Evolutionary conservation across 345 rosid genomes (phyloP), one percentile per base, ranked within the genome.

Genomic region (Euphorbia tirucalli): DNA sequence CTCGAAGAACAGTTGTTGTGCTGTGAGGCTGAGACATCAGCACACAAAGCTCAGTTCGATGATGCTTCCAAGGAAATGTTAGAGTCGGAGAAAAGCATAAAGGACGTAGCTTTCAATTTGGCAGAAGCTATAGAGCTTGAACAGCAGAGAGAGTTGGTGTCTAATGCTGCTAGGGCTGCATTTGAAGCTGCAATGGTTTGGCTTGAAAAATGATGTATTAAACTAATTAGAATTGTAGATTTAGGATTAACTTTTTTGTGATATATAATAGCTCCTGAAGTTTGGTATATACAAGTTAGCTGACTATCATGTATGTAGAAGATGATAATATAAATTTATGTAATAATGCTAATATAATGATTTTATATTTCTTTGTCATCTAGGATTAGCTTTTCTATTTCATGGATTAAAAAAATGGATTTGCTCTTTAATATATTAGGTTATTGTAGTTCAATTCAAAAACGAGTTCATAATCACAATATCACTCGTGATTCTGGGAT

Each of bases 1-100:
- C 71, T 80, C 14, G 82, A 85, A 76, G 62, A 69, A 39, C 81
- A 80, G 56, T 6, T 72, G 25, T 57, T 70, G 18, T 41, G 46
- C 46, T 85, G 84, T 31, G 80, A 85, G 62, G 73, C 78, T 5
- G 84, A 85, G 78, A 79, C 81, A 30, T 74, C 50, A 14, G 71
- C 71, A 39, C 81, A 31, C 15, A 73, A 71, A 74, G 41, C 46
- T 48, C 19, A 22, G 6, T 31, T 21, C 21, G 50, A 50, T 69
- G 63, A 75, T 64, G 71, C 70, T 41, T 73, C 68, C 22, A 39
- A 58, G 15, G 69, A 75, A 8, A 67, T 72, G 83, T 65, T 62
- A 7, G 79, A 77, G 66, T 71, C 75, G 25, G 68, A 75, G 72
- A 78, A 41, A 21, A 75, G 65, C 24, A 61, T 82, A 81, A 68